Evolutionary conservation across 306 rosid genomes (phyloP), one percentile per base, ranked within the genome.

Genomic region (Dryas drummondii): DNA sequence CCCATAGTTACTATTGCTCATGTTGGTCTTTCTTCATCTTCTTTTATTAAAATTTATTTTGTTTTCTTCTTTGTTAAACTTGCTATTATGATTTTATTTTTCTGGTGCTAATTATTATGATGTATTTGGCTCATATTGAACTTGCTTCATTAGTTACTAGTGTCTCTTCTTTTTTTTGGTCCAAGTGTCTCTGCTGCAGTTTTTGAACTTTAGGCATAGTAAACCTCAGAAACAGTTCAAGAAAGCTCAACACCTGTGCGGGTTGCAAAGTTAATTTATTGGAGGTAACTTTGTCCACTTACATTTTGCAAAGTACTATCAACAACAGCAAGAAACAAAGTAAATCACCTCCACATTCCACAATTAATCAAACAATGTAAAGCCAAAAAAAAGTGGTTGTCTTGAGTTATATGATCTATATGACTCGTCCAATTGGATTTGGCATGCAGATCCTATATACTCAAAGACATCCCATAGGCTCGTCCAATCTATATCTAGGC

Each of bases 241-340:
- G 12, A 41, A 70, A 14, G 8, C 4, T 70, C 0, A 14, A 27
- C 44, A 4, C 10, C 11, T 4, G 17, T 41, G 68, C 7, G 0
- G 68, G 22, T 41, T 42, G 42, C 10, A 3, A 4, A 22, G 59
- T 58, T 45, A 58, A 13, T 46, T 59, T 40, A 14, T 8, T 58
- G n/a, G 32, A 59, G 58, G 32, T 47, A 27, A 72, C 47, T n/a
- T 47, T 57, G 56, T 58, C 58, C 68, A 72, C 68, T 5, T 72
- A 11, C 26, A 26, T 3, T 59, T 48, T 1, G 47, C 32, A 8
- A 72, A 27, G 17, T 72, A 48, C n/a, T 9, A 59, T 59, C 58
- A 59, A 47, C 67, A 72, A 55, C 65, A 44, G 75, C 75, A 55
- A 71, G 26, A 72, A 19, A 8, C 47, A 32, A 51, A 26, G 54